Evolutionary conservation across 163 green algal species (phyloP), one percentile per base, ranked within the genome.

Genomic region (Prototheca stagnorum): DNA sequence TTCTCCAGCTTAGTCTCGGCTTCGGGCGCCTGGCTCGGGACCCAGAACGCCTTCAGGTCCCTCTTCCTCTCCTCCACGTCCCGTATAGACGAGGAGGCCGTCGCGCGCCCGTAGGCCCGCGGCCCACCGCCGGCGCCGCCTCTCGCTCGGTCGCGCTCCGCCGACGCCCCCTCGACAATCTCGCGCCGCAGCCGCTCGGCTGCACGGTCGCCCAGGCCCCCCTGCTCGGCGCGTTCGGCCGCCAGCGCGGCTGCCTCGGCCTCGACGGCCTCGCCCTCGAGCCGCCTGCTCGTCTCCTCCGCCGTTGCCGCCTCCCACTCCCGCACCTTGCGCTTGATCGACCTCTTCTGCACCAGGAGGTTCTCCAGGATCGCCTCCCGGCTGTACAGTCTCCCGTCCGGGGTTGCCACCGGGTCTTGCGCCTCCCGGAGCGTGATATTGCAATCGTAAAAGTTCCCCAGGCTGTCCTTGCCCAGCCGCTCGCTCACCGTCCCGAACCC

Each of bases 291-390:
- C 3, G 46, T 23, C 12, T 79, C 54, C 12, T 70, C 65, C 35
- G 61, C 39, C 55, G 89, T 75, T 40, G 79, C 56, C 24, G 66
- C 68, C 51, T 93, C 67, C 68, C 74, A 93, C 1, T 62, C 71
- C 34, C 64, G 69, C 39, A 85, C 48, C 54, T 85, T 89, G 1
- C 76, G 67, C 64, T 90, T 91, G 49, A 88, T 88, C 26, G 71
- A 63, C 62, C 95, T 94, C 56, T 96, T 96, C 62, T 98, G 89
- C 20, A 67, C 54, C 16, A 96, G 52, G 1, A 95, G 72, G 61
- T 80, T 91, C 51, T 92, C 74, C 28, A 95, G 47, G 29, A 97
- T 95, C 9, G 77, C 78, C 44, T 96, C 86, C 21, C 67, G 75
- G 64, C 70, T 85, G 73, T 82, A 98, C 3, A 97, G 29, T 55